Conservation (phyloP, 192 early-diverging fungal species). For the Backusella circina region DNA sequence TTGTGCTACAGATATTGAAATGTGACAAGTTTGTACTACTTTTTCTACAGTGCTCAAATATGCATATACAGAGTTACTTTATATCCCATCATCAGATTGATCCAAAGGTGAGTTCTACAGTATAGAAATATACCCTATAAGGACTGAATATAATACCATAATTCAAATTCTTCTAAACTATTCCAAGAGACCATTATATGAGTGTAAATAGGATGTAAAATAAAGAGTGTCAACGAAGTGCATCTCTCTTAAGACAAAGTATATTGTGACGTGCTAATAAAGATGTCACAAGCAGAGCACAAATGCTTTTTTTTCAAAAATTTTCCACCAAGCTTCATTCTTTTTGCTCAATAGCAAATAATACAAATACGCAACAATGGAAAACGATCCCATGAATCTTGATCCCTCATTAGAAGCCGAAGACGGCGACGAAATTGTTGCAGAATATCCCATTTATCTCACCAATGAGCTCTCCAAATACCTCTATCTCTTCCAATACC, state of each 20-base stretch:
- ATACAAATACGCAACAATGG: not conserved
- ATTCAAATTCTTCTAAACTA: too few species aligned
- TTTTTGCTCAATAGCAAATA: not conserved
- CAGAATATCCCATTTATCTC: conserved; percentile 80
- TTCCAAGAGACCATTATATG: too few species aligned
- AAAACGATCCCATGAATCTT: not conserved
- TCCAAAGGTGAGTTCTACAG: too few species aligned
- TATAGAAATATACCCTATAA: too few species aligned
- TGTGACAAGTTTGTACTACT: too few species aligned
- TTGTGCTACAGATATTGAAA: too few species aligned
- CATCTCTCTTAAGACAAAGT: not conserved
- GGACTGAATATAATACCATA: too few species aligned
- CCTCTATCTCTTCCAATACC: conserved; percentile 85
- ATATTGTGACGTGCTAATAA: not conserved
- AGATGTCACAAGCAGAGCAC: not conserved
- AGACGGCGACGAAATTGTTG: conserved; percentile 64
- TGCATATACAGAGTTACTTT: too few species aligned
- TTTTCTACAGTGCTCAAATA: too few species aligned
- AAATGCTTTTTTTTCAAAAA: not conserved
- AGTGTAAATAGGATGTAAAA: too few species aligned
- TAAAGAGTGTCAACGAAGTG: too few species aligned
- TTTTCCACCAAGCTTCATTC: not conserved
- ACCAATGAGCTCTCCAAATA: conserved; percentile 62
- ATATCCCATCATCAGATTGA: too few species aligned
- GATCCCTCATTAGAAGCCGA: conserved; percentile 11